phyloP scores from a whole-genome alignment of 768 basidiomycete species.

The Amanita subjunquillea region DNA sequence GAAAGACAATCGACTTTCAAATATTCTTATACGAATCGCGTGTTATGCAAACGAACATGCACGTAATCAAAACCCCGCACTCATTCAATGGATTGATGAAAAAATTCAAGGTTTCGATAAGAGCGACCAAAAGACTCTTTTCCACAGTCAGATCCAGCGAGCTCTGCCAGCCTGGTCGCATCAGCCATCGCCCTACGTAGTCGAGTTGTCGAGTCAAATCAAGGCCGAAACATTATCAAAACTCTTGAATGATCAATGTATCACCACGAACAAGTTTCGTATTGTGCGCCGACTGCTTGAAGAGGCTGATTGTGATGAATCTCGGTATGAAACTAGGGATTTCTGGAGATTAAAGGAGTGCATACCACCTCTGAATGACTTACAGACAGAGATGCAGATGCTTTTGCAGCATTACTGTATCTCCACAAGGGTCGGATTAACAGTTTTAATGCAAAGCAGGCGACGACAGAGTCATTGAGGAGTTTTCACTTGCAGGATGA shows the following conservation, averaged over 20 bases:
- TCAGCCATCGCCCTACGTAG: conserved; percentile 38
- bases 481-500: conserved; percentile 23
- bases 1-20: conserved; percentile 45
- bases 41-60: conserved; percentile 49
- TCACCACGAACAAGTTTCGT: conserved; percentile 68
- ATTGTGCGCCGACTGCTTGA: conserved; percentile 57
- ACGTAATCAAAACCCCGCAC: conserved; percentile 16
- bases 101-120: conserved; percentile 33
- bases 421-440: conserved; percentile 49
- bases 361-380: conserved; percentile 42
- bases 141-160: conserved; percentile 27
- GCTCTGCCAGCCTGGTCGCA: conserved; percentile 75
- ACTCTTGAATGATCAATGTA: conserved; percentile 48
- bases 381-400: conserved; percentile 65
- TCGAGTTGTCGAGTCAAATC: conserved; percentile 33
- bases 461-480: conserved; percentile 29
- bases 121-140: conserved; percentile 6
- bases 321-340: conserved; percentile 43
- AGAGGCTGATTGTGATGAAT: conserved; percentile 30
- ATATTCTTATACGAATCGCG: conserved; percentile 61
- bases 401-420: conserved; percentile 59
- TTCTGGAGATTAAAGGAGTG: conserved; percentile 84
- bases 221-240: conserved; percentile 36
- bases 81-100: conserved; percentile 48
- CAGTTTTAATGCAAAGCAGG: conserved; percentile 46